phyloP scores from a whole-genome alignment of 192 early-diverging fungal species.

The Oehlia diaphana region DNA sequence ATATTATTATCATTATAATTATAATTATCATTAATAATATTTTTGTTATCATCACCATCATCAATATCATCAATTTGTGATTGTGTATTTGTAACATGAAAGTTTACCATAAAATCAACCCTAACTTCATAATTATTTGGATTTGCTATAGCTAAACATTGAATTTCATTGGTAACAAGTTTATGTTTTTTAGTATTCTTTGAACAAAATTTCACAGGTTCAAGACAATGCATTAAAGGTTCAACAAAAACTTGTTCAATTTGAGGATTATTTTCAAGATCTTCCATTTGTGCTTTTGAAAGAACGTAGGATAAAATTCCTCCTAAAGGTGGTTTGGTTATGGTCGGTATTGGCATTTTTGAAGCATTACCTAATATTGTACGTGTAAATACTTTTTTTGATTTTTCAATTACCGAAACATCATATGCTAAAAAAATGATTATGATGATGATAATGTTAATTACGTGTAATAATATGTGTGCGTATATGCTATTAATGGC shows the following conservation, averaged over 20 bases:
- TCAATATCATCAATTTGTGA: too few relatives aligned
- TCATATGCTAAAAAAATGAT: neutral
- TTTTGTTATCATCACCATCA: neutral
- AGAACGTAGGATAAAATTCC: neutral
- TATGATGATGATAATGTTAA: neutral
- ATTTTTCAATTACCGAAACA: neutral
- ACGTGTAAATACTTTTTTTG: neutral
- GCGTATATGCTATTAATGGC: too few relatives aligned
- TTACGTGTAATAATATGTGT: too few relatives aligned
- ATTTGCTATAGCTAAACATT: neutral
- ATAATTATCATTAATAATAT: neutral
- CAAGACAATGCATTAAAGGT: conserved; percentile 1
- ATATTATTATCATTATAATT: too few relatives aligned
- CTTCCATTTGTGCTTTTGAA: neutral
- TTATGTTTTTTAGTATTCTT: neutral
- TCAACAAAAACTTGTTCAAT: neutral
- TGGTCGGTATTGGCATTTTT: neutral
- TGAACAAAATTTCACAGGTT: neutral
- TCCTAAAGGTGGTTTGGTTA: neutral
- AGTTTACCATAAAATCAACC: neutral
- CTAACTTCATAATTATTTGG: neutral
- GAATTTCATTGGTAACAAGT: neutral
- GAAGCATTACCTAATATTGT: neutral
- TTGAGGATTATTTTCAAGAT: neutral
- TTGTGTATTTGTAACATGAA: neutral